Base-by-base conservation (phyloP, 352 stramenopile genomes). In the Phytophthora syringae region DNA sequence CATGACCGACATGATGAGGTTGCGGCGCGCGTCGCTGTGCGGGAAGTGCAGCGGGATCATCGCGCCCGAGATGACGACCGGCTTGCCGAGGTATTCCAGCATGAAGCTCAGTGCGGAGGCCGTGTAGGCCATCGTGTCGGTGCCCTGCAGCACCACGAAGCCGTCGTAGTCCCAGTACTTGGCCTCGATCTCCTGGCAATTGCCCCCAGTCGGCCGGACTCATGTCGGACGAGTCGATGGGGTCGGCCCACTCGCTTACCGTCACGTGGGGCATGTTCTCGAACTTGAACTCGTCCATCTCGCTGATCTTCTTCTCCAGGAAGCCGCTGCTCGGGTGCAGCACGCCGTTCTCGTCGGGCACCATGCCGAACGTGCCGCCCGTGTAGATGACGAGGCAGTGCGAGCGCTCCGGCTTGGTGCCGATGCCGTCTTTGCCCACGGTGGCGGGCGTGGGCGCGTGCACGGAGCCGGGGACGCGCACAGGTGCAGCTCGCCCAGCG, bases 111-210 rank as follows among this genome's bases (percentile, higher is more conserved):
- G 75, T 25, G 96, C 97, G 30, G 90, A 97, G 5, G 97, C 93
- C 40, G 91, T 92, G 82, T 99, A 99, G 9, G 97, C 96, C 97
- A 99, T 99, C 0, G 97, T 99, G 77, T 99, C 97, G 0, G 97
- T 99, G 44, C 97, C 97, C 73, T 97, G 97, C 15, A 99, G 82
- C 39, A 99, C 90, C 27, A 99, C 97, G 70, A 99, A 99, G 36
- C 95, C 95, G 61, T 98, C 89, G 55, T 98, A 99, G 70, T 98
- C 78, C 76, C 93, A 92, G 86, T 99, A 99, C 34, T 97, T 84
- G 40, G 80, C 77, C 66, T 97, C 93, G 50, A 99, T 98, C 71
- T 98, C 93, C 69, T 74, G n/a, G 94, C 96, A 39, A 99, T 95
- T 27, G 65, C 70, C 72, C 77, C 97, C 97, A 99, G 80, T 99